Conservation (phyloP, 2,329 filamentous ascomycete species). For the Neurospora sp. region DNA sequence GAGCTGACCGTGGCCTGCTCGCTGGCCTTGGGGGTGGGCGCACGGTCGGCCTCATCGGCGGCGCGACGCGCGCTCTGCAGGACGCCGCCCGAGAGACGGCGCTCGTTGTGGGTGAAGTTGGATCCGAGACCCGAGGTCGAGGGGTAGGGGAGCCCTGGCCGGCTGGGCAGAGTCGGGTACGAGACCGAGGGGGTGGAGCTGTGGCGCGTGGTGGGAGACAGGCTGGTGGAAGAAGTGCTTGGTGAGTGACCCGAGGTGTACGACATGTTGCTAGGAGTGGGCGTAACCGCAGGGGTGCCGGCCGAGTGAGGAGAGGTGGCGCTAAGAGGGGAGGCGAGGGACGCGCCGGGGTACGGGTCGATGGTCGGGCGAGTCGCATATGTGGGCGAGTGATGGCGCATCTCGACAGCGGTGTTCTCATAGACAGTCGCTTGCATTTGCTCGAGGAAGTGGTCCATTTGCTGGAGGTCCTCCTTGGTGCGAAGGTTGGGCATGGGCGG, state of each 20-base stretch:
- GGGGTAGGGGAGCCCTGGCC: slow-evolving; percentile 56
- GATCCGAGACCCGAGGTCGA: slow-evolving; percentile 63
- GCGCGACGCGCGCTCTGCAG: slow-evolving; percentile 48
- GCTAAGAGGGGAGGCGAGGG: slow-evolving; percentile 50
- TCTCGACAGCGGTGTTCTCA: slow-evolving; percentile 66
- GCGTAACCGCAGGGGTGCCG: slow-evolving; percentile 68
- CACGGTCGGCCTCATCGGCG: slow-evolving; percentile 27
- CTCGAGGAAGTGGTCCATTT: slow-evolving; percentile 90
- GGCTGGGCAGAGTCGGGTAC: slow-evolving; percentile 60
- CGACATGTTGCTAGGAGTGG: slow-evolving; percentile 64
- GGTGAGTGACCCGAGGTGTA: slow-evolving; percentile 73
- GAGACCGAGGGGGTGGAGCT: slow-evolving; percentile 47
- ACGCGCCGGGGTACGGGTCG: slow-evolving; percentile 30
- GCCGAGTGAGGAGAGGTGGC: slow-evolving; percentile 45
- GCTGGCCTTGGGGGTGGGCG: slow-evolving; percentile 32
- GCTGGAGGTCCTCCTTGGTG: slow-evolving; percentile 86
- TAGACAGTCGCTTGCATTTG: slow-evolving; percentile 96
- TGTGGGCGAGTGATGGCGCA: slow-evolving; percentile 35
- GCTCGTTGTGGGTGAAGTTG: slow-evolving; percentile 52
- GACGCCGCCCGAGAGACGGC: slow-evolving; percentile 56
- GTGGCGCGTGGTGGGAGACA: slow-evolving; percentile 58
- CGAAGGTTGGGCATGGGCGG: slow-evolving; percentile 79
- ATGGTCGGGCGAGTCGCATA: slow-evolving; percentile 20
- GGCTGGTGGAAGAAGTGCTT: slow-evolving; percentile 56
- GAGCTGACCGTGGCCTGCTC: slow-evolving; percentile 39